A percentile compares a stretch with the other conserved stretches of the same genome.
Evolutionary conservation across 139 green algal genomes (phyloP).

Genomic region (Zygnema cylindricum): DNA sequence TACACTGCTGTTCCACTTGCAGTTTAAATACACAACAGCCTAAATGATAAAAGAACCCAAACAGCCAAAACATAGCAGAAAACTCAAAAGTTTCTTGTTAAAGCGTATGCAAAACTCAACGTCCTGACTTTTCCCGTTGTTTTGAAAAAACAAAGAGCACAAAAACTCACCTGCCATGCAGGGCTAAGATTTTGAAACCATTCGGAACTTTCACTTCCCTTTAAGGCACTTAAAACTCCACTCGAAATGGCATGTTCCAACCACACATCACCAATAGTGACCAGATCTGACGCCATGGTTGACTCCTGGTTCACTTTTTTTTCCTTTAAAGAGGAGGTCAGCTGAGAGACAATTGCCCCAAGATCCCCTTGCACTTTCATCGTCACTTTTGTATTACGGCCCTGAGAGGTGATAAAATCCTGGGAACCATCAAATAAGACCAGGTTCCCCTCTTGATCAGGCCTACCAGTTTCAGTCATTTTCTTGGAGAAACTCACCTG

Average conservation of each 20-base stretch:
- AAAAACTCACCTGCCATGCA: constrained; percentile 39
- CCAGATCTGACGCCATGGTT: constrained; percentile 31
- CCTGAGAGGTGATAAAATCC: constrained; percentile 17
- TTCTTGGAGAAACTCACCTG: too few species aligned
- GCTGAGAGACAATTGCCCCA: background rate
- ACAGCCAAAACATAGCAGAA: too few species aligned
- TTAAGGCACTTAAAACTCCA: constrained; percentile 13
- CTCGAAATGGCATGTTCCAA: background rate
- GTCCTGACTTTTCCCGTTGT: too few species aligned
- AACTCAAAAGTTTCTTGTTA: too few species aligned
- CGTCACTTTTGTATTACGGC: background rate
- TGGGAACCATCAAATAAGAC: background rate
- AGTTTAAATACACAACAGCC: too few species aligned
- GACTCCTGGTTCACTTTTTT: background rate
- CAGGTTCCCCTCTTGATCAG: background rate
- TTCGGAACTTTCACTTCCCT: constrained; percentile 28
- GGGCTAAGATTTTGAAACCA: constrained; percentile 45
- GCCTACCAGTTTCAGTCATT: background rate
- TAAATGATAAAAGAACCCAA: too few species aligned
- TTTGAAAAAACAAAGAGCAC: background rate
- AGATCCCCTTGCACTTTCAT: background rate
- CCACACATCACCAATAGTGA: constrained; percentile 37
- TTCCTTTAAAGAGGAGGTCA: background rate
- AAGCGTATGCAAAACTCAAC: too few species aligned
- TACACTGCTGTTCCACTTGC: too few species aligned